Evolutionary conservation across 495 filamentous ascomycete genomes (phyloP), one percentile per base, ranked within the genome.

Genomic region (Echria macrotheca): DNA sequence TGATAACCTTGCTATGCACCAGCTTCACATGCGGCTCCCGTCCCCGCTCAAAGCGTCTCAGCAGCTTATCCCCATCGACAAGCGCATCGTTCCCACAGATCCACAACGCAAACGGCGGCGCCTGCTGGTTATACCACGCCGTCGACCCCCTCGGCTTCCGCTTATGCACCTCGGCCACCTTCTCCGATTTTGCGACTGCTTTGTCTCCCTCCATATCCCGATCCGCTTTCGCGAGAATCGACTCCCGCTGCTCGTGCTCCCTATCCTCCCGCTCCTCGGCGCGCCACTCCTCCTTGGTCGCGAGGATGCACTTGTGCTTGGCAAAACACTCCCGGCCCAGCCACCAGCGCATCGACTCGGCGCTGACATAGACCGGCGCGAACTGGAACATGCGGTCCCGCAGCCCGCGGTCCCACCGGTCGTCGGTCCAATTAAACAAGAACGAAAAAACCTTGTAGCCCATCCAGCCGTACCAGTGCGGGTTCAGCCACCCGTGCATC

Each of bases 301-400:
- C 75, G 8, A 97, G 74, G 43, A 97, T 95, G 64, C 93, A 97
- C 64, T 86, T 86, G 52, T 96, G 89, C 52, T 75, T 85, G 0
- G 93, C 89, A 62, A 97, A 97, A 54, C 90, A 88, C 57, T 94
- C 89, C 1, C 85, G 69, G 0, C 93, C 93, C 1, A 97, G 74
- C 91, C 91, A 97, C 93, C 91, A 97, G 0, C 88, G 77, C 85
- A 97, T 95, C 18, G 80, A 84, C 70, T 97, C 91, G 5, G 87
- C 80, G 49, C 82, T 87, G 21, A 96, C 88, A 59, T 91, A 96
- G 2, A 94, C 87, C 3, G 91, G 91, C 2, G 87, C 81, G 53
- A 95, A 96, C 58, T 89, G 86, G 65, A 97, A 96, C 79, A 91
- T 84, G 10, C 91, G 81, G 55, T 87, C 73, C 32, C 87, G 76